Percentiles rank a stretch among this genome's conserved stretches.
These are phyloP conservation scores for Trifolium subterraneum DNA, from an alignment of 306 rosid species.

Conservation along the genomic window DNA sequence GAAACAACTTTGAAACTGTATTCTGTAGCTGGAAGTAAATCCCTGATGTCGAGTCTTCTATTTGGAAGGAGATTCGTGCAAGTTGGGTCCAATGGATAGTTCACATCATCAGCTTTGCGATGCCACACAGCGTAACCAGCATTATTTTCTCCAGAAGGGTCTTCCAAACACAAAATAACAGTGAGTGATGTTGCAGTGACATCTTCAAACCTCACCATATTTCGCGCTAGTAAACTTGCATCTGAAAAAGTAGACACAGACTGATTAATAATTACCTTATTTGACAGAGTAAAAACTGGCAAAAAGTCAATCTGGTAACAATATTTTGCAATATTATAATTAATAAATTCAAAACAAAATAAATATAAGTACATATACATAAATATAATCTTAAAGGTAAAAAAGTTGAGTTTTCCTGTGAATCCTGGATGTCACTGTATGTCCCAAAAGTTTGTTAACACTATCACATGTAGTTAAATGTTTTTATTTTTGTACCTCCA, in stretches of 20 bases:
- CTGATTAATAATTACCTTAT: constrained; percentile 26
- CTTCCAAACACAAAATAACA: constrained; percentile 62
- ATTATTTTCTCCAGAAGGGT: constrained; percentile 48
- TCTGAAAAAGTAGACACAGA: constrained; percentile 55
- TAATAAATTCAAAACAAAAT: constrained; percentile 22
- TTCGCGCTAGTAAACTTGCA: constrained; percentile 52
- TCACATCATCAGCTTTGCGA: constrained; percentile 57
- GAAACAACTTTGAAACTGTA: constrained; percentile 72
- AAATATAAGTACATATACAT: not conserved
- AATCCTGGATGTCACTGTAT: constrained; percentile 11
- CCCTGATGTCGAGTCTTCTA: constrained; percentile 59
- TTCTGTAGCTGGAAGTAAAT: constrained; percentile 71
- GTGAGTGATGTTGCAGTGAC: constrained; percentile 67
- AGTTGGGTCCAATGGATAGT: constrained; percentile 69
- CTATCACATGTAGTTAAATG: not conserved
- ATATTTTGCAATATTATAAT: constrained; percentile 5
- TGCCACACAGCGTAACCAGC: constrained; percentile 74
- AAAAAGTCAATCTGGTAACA: not conserved
- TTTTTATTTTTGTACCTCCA: not conserved
- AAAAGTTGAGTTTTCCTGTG: not conserved
- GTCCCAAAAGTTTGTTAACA: constrained; percentile 20
- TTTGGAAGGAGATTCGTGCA: constrained; percentile 55
- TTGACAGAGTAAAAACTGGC: constrained; percentile 23
- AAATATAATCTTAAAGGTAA: not conserved
- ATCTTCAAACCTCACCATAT: constrained; percentile 75